A percentile compares a stretch with the other conserved stretches of the same genome.
These are phyloP conservation scores for Trebouxia sp. DNA, from an alignment of 139 green algal genomes.

Conservation along the genomic window DNA sequence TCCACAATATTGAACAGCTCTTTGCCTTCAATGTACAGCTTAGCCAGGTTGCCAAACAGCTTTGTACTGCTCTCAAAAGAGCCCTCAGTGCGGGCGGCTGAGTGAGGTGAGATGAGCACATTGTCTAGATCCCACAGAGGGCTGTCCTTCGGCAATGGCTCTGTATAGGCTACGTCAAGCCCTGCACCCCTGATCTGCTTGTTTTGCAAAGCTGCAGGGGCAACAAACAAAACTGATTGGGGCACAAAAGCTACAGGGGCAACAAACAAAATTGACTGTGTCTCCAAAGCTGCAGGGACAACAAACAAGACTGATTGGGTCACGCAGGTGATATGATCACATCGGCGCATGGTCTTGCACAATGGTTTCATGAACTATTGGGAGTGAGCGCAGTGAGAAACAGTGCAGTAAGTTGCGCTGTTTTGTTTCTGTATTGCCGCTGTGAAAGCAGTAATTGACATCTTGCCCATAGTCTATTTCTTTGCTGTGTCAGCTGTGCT, in stretches of 20 bases:
- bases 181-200: conserved; percentile 67
- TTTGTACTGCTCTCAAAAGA: not conserved
- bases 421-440: too few species aligned
- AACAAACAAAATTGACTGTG: not conserved
- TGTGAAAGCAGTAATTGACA: too few species aligned
- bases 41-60: not conserved
- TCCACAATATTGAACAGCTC: not conserved
- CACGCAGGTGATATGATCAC: not conserved
- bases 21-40: not conserved
- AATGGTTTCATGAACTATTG: not conserved
- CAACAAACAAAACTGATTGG: not conserved
- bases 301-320: too few species aligned
- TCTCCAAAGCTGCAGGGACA: not conserved
- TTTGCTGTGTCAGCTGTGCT: too few species aligned
- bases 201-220: conserved; percentile 53
- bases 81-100: not conserved
- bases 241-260: not conserved
- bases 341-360: not conserved
- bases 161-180: conserved; percentile 76
- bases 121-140: conserved; percentile 53
- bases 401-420: too few species aligned
- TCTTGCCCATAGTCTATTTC: too few species aligned
- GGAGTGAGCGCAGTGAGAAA: too few species aligned
- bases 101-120: not conserved
- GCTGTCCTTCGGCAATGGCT: conserved; percentile 69